phyloP scores from a whole-genome alignment of 2,329 filamentous ascomycete genomes.

The Lecanicillium sp. region DNA sequence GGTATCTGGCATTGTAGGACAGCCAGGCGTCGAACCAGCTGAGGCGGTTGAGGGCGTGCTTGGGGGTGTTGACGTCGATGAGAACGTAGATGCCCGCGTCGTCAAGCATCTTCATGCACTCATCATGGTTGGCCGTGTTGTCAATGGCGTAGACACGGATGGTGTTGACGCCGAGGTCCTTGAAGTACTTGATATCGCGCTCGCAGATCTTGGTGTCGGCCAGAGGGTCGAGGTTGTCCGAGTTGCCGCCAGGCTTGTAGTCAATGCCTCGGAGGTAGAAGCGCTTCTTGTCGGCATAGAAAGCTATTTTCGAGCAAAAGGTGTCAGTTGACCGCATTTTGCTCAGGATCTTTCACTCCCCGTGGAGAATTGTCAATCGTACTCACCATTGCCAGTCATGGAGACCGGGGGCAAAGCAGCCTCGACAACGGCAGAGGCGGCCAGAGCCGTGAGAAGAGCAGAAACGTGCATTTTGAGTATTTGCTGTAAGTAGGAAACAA shows the following conservation, averaged over 20 bases:
- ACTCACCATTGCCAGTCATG: constrained; percentile 49
- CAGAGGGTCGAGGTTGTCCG: constrained; percentile 61
- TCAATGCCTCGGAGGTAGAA: constrained; percentile 56
- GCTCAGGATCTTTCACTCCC: too few relatives aligned
- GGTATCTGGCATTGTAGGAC: constrained; percentile 83
- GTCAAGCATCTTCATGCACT: constrained; percentile 74
- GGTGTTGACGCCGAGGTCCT: constrained; percentile 81
- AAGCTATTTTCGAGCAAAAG: constrained; percentile 31
- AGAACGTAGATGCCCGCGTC: constrained; percentile 89
- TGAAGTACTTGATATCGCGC: constrained; percentile 75
- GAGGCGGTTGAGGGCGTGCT: constrained; percentile 78
- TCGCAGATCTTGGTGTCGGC: constrained; percentile 62
- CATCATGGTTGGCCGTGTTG: constrained; percentile 73
- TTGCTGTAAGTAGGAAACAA: constrained; percentile 5
- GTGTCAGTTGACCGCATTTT: not conserved
- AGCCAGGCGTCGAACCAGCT: constrained; percentile 51
- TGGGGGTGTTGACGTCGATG: constrained; percentile 82
- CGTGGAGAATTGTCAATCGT: not conserved
- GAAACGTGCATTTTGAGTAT: constrained; percentile 40
- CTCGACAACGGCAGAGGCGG: constrained; percentile 33
- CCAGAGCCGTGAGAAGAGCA: constrained; percentile 39
- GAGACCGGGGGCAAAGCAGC: constrained; percentile 43
- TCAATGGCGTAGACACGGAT: constrained; percentile 90
- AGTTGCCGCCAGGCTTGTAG: constrained; percentile 56
- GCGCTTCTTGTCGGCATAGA: constrained; percentile 43